phyloP scores from a whole-genome alignment of 148 eudicot species.

The Rhododendron ovatum region DNA sequence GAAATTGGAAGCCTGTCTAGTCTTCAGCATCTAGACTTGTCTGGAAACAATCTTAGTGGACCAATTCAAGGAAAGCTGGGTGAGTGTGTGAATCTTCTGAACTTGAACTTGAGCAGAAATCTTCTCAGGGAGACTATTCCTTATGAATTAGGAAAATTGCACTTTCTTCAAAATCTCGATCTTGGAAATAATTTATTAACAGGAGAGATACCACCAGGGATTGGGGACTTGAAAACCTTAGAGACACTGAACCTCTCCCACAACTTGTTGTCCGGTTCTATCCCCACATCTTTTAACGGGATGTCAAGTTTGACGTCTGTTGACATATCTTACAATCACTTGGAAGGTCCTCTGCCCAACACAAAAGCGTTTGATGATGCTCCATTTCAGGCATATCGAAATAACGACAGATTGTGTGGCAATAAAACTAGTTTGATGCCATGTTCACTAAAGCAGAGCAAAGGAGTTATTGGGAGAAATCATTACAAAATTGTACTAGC shows the following conservation, averaged over 20 bases:
- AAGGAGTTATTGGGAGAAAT: not conserved
- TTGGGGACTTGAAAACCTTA: not conserved
- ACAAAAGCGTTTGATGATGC: constrained; percentile 5
- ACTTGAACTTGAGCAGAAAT: too few species aligned
- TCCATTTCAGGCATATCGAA: not conserved
- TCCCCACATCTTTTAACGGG: not conserved
- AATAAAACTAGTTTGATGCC: not conserved
- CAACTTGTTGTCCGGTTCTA: not conserved
- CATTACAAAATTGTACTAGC: too few species aligned
- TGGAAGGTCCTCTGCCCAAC: not conserved
- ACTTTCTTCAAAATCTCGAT: too few species aligned
- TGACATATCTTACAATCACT: constrained; percentile 11
- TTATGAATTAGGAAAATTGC: too few species aligned
- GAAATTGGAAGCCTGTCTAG: too few species aligned
- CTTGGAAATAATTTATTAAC: not conserved
- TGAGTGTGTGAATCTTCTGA: too few species aligned
- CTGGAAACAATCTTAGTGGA: too few species aligned
- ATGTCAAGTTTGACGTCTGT: constrained; percentile 11
- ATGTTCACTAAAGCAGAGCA: not conserved
- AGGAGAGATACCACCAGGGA: not conserved
- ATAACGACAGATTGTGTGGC: not conserved
- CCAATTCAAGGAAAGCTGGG: too few species aligned
- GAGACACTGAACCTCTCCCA: constrained; percentile 9
- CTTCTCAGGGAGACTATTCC: too few species aligned
- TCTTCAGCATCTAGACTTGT: too few species aligned